Conservation (phyloP, 1,139 yeast species). For the Saccharomycopsis phalli region DNA sequence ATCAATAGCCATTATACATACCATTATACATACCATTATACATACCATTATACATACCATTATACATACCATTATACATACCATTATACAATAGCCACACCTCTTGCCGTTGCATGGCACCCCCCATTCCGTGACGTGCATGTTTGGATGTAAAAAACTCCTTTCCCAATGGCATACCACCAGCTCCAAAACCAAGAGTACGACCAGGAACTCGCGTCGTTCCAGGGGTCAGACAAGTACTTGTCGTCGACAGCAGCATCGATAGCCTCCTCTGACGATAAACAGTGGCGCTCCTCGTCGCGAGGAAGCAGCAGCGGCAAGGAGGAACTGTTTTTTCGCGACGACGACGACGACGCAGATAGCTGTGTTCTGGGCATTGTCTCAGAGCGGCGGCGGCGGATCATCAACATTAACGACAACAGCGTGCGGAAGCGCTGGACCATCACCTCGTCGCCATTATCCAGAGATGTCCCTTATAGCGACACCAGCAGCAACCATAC, state of each 20-base stretch:
- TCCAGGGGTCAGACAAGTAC: conserved; percentile 3
- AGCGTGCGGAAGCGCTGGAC: conserved; percentile 3
- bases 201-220: neutral
- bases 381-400: neutral
- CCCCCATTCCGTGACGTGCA: too few species aligned
- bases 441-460: conserved; percentile 2
- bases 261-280: conserved; percentile 17
- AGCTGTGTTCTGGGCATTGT: too few species aligned
- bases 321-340: neutral
- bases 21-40: too few species aligned
- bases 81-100: too few species aligned
- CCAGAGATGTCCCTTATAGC: conserved; percentile 8
- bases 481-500: conserved; percentile 8
- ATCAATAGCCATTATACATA: too few species aligned
- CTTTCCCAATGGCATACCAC: too few species aligned
- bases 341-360: neutral
- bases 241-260: conserved; percentile 20
- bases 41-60: too few species aligned
- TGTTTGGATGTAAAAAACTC: too few species aligned
- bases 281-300: conserved; percentile 3
- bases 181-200: too few species aligned
- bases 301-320: conserved; percentile 15
- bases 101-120: too few species aligned
- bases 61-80: too few species aligned
- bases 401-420: conserved; percentile 13